Evolutionary conservation across 345 rosid species (phyloP).

Genomic region (Eucalyptus curtisii): DNA sequence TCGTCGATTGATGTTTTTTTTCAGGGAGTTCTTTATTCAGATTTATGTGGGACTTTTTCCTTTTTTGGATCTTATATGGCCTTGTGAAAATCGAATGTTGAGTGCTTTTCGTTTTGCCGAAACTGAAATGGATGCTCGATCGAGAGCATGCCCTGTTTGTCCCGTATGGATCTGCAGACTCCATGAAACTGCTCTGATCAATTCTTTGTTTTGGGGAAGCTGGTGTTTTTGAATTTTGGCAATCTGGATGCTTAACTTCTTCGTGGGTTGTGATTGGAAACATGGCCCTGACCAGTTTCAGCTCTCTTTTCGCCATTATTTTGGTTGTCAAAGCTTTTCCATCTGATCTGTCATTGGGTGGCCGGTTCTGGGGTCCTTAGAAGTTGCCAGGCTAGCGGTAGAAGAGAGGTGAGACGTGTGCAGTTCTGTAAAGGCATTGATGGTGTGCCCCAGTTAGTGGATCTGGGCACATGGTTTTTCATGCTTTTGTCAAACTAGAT

Average conservation of each 20-base stretch:
- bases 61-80: background rate
- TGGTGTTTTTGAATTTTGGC: background rate
- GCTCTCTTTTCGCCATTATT: background rate
- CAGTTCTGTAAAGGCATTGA: background rate
- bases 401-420: background rate
- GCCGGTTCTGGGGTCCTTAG: background rate
- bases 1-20: background rate
- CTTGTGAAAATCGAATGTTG: background rate
- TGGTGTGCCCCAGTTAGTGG: background rate
- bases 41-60: background rate
- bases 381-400: background rate
- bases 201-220: background rate
- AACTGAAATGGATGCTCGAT: background rate
- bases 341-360: background rate
- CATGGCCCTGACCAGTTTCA: background rate
- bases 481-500: background rate
- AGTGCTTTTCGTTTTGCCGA: background rate
- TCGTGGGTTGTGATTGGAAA: background rate
- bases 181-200: background rate
- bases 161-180: background rate
- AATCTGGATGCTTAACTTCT: background rate
- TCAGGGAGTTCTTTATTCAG: background rate
- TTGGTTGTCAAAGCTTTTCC: background rate
- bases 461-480: background rate
- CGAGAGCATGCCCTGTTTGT: background rate